Base-by-base conservation (phyloP, 78 protist genomes). In the Pigoraptor vietnamica region DNA sequence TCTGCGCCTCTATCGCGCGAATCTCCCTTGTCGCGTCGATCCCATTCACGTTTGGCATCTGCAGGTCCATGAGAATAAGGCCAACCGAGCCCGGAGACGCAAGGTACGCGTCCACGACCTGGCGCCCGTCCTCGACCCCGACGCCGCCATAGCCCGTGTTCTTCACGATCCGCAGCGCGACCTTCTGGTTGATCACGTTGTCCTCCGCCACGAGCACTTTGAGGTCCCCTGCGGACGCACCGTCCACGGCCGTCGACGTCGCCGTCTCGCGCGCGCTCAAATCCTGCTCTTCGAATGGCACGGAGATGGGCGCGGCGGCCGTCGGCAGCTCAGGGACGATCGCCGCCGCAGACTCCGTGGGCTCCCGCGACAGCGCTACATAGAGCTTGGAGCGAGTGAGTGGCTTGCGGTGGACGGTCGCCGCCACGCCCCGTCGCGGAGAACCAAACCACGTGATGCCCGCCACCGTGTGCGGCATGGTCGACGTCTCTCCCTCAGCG, bases 1-100 rank as follows among this genome's bases (percentile, higher is more conserved):
- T 6, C 67, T 48, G 67, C 6, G 67, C 67, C 67, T 48, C 67
- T 21, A 14, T 14, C 6, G 67, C 6, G 67, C 67, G 67, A 48
- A 48, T 48, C 14, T 48, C 67, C 67, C 67, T 6, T 21, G 67
- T 48, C 29, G 90, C 90, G 38, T 39, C 90, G 67, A 93, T 86
- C 0, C 96, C 96, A 55, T 95, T 93, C 29, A 95, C 36, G 14
- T 88, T 48, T 34, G 95, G 96, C 95, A 93, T 93, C 89, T 95
- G 94, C 29, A 93, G 93, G 29, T 95, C 96, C 96, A 95, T 95
- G 87, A 95, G 90, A 0, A 95, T 92, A 2, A 93, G 67, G 79
- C 93, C 96, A n/a, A 86, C 92, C 36, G 86, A 38, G 34, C 0
- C 37, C 86, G 79, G 91, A 84, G 23, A 89, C 95, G 84, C 91